These are phyloP conservation scores for Bromus sterilis DNA, from an alignment of 176 grass and related monocot species.

Conservation along the genomic window DNA sequence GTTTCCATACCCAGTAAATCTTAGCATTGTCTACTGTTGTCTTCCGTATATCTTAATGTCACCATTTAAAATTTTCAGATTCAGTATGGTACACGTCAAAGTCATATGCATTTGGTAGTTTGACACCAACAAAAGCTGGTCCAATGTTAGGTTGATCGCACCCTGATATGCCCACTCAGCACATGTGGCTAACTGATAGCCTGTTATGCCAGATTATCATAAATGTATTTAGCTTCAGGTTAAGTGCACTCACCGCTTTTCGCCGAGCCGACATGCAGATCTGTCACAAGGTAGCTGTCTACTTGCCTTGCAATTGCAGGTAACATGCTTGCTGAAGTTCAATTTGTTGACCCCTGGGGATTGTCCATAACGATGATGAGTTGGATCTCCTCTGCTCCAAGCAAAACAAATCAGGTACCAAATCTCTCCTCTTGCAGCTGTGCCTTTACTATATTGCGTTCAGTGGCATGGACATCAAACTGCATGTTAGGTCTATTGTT, in stretches of 20 bases:
- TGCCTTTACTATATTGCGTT: constrained; percentile 11
- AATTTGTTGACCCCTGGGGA: constrained; percentile 28
- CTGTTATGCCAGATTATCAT: not conserved
- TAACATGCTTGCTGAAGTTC: not conserved
- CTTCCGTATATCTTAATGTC: too few relatives aligned
- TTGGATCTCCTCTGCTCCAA: constrained; percentile 1
- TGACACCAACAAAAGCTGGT: not conserved
- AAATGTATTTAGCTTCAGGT: constrained; percentile 3
- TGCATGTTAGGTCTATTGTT: constrained; percentile 32
- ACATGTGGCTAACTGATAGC: not conserved
- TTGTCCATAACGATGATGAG: not conserved
- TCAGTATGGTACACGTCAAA: too few relatives aligned
- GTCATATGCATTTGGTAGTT: not conserved
- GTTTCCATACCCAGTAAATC: too few relatives aligned
- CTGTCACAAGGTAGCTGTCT: constrained; percentile 1
- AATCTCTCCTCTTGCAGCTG: not conserved
- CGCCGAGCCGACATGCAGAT: not conserved
- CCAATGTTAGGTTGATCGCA: not conserved
- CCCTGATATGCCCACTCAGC: not conserved
- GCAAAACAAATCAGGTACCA: constrained; percentile 20
- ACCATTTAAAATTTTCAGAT: too few relatives aligned
- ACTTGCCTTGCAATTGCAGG: constrained; percentile 11
- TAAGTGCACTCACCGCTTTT: not conserved
- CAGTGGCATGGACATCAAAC: not conserved
- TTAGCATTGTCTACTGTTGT: too few relatives aligned